These are phyloP conservation scores for Rhizopogon rudus DNA, from an alignment of 768 basidiomycete species.

Conservation along the genomic window DNA sequence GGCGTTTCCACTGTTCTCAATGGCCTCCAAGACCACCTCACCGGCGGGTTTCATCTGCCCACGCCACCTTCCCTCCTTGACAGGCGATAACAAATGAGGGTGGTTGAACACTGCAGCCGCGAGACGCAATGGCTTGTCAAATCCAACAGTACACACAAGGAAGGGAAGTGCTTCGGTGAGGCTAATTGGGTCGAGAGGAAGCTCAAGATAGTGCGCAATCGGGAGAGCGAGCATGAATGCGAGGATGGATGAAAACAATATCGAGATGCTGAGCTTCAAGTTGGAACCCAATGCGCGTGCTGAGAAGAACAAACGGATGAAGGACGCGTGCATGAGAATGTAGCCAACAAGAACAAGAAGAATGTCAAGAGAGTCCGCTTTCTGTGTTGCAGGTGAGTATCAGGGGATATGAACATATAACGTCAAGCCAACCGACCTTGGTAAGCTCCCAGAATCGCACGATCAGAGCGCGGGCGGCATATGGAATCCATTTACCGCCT, in stretches of 20 bases:
- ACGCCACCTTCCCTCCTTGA: slow-evolving; percentile 32
- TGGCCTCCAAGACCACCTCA: slow-evolving; percentile 79
- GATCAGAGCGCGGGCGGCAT: slow-evolving; percentile 72
- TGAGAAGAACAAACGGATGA: slow-evolving; percentile 85
- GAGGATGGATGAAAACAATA: slow-evolving; percentile 75
- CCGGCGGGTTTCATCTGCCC: slow-evolving; percentile 69
- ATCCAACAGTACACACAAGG: slow-evolving; percentile 95
- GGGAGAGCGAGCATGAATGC: slow-evolving; percentile 85
- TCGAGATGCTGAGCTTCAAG: slow-evolving; percentile 65
- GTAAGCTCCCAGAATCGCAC: slow-evolving; percentile 83
- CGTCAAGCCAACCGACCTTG: slow-evolving; percentile 43
- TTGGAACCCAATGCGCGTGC: slow-evolving; percentile 81
- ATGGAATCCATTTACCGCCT: slow-evolving; percentile 84
- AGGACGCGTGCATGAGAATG: slow-evolving; percentile 92
- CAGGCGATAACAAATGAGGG: slow-evolving; percentile 49
- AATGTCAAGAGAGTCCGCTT: slow-evolving; percentile 95
- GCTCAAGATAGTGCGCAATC: slow-evolving; percentile 65
- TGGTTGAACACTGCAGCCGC: slow-evolving; percentile 87
- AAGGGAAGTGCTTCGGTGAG: slow-evolving; percentile 96
- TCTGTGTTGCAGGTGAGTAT: slow-evolving; percentile 37
- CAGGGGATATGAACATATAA: slow-evolving; percentile 1
- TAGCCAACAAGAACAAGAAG: slow-evolving; percentile 92
- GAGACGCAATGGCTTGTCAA: slow-evolving; percentile 94
- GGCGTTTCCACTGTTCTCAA: slow-evolving; percentile 70
- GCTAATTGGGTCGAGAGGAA: slow-evolving; percentile 89